phyloP scores from a whole-genome alignment of 2,329 filamentous ascomycete species.

The Ustulina deusta region DNA sequence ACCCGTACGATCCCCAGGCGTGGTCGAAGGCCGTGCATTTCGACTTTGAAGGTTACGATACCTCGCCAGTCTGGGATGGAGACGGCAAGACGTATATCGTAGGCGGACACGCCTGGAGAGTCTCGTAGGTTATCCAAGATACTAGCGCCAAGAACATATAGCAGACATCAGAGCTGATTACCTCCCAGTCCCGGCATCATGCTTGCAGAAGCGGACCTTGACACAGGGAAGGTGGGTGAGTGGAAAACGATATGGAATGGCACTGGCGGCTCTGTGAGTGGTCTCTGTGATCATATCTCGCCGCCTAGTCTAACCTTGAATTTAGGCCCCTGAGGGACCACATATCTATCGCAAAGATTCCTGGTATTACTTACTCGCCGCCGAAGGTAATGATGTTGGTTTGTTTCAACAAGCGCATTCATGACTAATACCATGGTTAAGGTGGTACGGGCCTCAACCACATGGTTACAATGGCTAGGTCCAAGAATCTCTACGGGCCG shows the following conservation, averaged over 20 bases:
- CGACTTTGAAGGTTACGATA: slow-evolving; percentile 64
- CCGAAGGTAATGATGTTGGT: slow-evolving; percentile 56
- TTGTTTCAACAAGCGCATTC: neutral
- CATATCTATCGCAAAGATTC: slow-evolving; percentile 65
- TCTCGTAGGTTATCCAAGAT: slow-evolving; percentile 42
- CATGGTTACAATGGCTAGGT: slow-evolving; percentile 62
- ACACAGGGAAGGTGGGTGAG: slow-evolving; percentile 55
- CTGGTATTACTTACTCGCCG: slow-evolving; percentile 66
- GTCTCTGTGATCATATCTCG: neutral
- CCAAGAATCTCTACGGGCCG: slow-evolving; percentile 57
- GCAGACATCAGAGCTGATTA: neutral
- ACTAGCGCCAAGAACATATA: neutral
- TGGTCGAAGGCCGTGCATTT: slow-evolving; percentile 64
- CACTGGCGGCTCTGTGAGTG: slow-evolving; percentile 54
- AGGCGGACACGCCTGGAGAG: slow-evolving; percentile 54
- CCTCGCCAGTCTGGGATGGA: slow-evolving; percentile 67
- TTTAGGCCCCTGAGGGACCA: slow-evolving; percentile 62
- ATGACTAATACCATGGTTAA: slow-evolving; percentile 19
- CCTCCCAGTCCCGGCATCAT: slow-evolving; percentile 54
- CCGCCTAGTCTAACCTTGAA: slow-evolving; percentile 15
- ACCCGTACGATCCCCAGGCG: slow-evolving; percentile 56
- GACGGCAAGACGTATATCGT: slow-evolving; percentile 66
- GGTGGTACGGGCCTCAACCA: slow-evolving; percentile 63
- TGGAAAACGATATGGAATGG: slow-evolving; percentile 61
- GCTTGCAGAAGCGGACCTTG: slow-evolving; percentile 55